A percentile compares a stretch with the other conserved stretches of the same genome.
phyloP scores from a whole-genome alignment of 148 eudicot genomes.

The Talinum fruticosum region DNA sequence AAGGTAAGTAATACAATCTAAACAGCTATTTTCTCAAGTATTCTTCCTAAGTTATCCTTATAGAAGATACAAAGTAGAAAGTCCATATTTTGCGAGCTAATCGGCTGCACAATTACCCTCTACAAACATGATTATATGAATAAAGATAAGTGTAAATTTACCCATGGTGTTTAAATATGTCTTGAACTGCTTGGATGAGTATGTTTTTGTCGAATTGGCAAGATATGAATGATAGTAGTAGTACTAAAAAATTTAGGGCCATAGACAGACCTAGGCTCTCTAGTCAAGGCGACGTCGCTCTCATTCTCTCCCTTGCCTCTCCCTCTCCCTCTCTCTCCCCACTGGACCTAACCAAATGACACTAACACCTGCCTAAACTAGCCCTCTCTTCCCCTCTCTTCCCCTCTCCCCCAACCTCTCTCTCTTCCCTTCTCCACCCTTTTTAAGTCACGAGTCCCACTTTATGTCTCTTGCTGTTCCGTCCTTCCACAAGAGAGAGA shows the following conservation, averaged over 20 bases:
- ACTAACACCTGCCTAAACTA: slow-evolving; percentile 25
- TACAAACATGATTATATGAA: too few species aligned
- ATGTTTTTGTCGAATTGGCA: too few species aligned
- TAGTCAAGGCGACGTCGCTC: slow-evolving; percentile 38
- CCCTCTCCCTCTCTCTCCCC: slow-evolving; percentile 14
- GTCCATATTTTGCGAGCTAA: too few species aligned
- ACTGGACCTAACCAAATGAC: slow-evolving; percentile 50
- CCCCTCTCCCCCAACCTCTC: slow-evolving; percentile 2
- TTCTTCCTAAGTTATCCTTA: too few species aligned
- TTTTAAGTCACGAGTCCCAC: slow-evolving; percentile 53
- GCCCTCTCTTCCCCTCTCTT: neutral
- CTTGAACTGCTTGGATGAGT: too few species aligned
- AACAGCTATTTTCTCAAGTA: too few species aligned
- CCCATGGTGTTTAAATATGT: too few species aligned
- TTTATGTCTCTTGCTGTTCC: neutral
- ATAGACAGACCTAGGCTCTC: neutral
- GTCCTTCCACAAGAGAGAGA: neutral
- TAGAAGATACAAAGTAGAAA: too few species aligned
- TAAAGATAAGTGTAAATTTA: too few species aligned
- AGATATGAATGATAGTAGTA: too few species aligned
- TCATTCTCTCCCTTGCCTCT: slow-evolving; percentile 38
- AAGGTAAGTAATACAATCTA: too few species aligned
- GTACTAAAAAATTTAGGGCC: neutral
- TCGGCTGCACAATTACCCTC: too few species aligned
- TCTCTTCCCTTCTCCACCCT: slow-evolving; percentile 9